Conservation (phyloP, 1,139 yeast species). For the Blastobotrys elegans region DNA sequence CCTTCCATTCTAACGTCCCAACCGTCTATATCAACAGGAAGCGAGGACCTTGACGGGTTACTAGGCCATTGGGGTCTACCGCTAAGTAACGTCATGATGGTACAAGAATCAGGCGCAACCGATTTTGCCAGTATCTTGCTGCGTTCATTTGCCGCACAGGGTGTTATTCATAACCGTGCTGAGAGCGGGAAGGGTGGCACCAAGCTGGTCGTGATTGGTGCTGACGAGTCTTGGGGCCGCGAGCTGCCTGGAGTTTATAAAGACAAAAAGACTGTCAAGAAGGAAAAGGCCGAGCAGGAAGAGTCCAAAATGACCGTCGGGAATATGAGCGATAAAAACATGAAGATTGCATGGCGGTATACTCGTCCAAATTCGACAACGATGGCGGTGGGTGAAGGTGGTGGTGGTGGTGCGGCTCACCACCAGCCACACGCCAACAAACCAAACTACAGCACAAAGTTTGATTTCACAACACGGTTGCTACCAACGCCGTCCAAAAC, state of each 20-base stretch:
- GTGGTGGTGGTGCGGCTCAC: too few species aligned
- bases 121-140: conserved; percentile 76
- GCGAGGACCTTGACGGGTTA: conserved; percentile 65
- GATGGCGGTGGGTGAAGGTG: too few species aligned
- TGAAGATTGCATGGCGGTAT: conserved; percentile 55
- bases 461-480: conserved; percentile 64
- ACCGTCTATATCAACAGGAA: conserved; percentile 74
- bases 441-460: conserved; percentile 21
- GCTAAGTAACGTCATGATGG: conserved; percentile 59
- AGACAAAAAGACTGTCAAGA: conserved; percentile 64
- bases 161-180: conserved; percentile 61
- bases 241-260: conserved; percentile 77
- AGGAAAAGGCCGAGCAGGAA: conserved; percentile 55
- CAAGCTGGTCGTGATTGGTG: conserved; percentile 57
- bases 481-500: conserved; percentile 48
- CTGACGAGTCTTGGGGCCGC: conserved; percentile 55
- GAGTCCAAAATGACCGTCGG: conserved; percentile 65
- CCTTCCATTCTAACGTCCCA: conserved; percentile 77
- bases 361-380: conserved; percentile 17
- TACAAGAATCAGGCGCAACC: conserved; percentile 86
- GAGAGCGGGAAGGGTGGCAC: conserved; percentile 27
- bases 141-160: conserved; percentile 74
- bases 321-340: conserved; percentile 51
- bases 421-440: conserved; percentile 12
- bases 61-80: conserved; percentile 85